Conservation (phyloP, 495 filamentous ascomycete species). For the Aspergillus affinis region DNA sequence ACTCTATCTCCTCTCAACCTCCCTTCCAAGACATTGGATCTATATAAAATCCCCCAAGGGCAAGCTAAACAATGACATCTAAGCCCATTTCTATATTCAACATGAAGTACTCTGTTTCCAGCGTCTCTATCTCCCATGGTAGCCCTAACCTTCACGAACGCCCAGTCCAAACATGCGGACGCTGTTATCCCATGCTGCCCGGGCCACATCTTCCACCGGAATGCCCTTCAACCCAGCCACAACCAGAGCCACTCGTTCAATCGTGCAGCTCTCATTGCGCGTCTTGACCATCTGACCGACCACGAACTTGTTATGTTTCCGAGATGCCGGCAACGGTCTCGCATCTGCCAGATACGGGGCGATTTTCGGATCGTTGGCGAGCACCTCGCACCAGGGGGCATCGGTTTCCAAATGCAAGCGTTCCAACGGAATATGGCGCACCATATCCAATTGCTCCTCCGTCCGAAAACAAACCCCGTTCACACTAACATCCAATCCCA, state of each 20-base stretch:
- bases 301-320: conserved; percentile 32
- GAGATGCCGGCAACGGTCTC: conserved; percentile 18
- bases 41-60: too few relatives aligned
- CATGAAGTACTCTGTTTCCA: background rate
- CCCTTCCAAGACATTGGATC: too few relatives aligned
- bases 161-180: conserved; percentile 30
- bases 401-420: conserved; percentile 36
- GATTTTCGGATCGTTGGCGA: conserved; percentile 22
- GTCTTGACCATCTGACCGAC: conserved; percentile 32
- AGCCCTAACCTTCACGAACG: background rate
- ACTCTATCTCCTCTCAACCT: too few relatives aligned
- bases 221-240: conserved; percentile 33
- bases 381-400: conserved; percentile 35
- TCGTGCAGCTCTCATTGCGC: conserved; percentile 33
- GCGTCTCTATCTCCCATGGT: background rate
- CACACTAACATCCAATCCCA: conserved; percentile 33
- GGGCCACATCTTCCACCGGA: conserved; percentile 23
- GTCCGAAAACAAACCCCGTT: conserved; percentile 32
- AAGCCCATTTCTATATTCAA: too few relatives aligned
- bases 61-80: too few relatives aligned
- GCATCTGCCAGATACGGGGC: conserved; percentile 19
- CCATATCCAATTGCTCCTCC: conserved; percentile 30
- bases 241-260: conserved; percentile 30
- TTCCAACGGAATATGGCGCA: conserved; percentile 24
- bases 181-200: conserved; percentile 33